These are phyloP conservation scores for Kurtzmaniella quercitrusa DNA, from an alignment of 1,139 yeast species.

Conservation along the genomic window DNA sequence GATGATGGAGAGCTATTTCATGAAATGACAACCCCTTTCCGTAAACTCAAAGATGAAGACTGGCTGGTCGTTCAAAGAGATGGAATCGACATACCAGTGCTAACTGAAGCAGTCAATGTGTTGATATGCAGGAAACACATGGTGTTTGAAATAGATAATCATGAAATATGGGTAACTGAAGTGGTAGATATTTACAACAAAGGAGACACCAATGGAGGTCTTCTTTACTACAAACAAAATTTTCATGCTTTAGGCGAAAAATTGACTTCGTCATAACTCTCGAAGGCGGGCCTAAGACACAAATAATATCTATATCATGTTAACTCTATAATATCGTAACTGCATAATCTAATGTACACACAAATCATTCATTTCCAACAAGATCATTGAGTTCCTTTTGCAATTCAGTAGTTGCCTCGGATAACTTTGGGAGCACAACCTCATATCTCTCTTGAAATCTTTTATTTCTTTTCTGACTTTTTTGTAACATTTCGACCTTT, in stretches of 20 bases:
- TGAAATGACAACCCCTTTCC: slow-evolving; percentile 52
- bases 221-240: slow-evolving; percentile 59
- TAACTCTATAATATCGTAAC: background rate
- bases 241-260: slow-evolving; percentile 35
- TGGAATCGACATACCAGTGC: slow-evolving; percentile 48
- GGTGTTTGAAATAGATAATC: slow-evolving; percentile 64
- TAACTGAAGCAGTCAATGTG: slow-evolving; percentile 56
- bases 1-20: slow-evolving; percentile 40
- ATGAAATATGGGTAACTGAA: slow-evolving; percentile 82
- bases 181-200: slow-evolving; percentile 48
- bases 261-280: background rate
- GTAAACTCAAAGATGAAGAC: slow-evolving; percentile 16
- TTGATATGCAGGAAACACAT: slow-evolving; percentile 58
- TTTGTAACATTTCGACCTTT: slow-evolving; percentile 23
- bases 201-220: slow-evolving; percentile 45
- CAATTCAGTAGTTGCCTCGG: slow-evolving; percentile 17
- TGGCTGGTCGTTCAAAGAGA: slow-evolving; percentile 7
- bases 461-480: slow-evolving; percentile 26
- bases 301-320: background rate
- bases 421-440: slow-evolving; percentile 32
- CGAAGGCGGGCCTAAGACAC: too few relatives aligned
- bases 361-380: background rate
- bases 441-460: slow-evolving; percentile 37
- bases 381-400: slow-evolving; percentile 11
- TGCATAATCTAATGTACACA: background rate